A percentile compares a stretch with the other conserved stretches of the same genome.
These are phyloP conservation scores for Trapa bicornis DNA, from an alignment of 345 rosid genomes.

Conservation along the genomic window DNA sequence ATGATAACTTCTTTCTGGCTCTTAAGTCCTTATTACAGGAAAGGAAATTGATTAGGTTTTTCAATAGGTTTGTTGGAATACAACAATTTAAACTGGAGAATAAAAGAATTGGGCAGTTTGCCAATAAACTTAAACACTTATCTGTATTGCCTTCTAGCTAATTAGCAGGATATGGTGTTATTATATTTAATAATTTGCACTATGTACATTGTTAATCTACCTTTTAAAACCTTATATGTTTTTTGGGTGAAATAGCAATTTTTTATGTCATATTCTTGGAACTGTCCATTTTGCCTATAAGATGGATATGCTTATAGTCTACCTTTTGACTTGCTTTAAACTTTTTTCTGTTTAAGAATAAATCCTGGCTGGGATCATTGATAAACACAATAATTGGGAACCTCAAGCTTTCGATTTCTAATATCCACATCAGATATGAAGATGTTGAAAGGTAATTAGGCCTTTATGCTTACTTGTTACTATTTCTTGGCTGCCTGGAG, in stretches of 20 bases:
- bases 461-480: background rate
- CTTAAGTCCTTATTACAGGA: background rate
- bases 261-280: background rate
- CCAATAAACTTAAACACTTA: background rate
- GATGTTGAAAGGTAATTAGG: constrained; percentile 75
- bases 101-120: background rate
- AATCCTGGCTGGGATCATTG: constrained; percentile 92
- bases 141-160: background rate
- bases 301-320: background rate
- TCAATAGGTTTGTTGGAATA: background rate
- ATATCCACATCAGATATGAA: constrained; percentile 95
- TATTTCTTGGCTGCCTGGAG: background rate
- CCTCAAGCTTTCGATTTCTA: constrained; percentile 89
- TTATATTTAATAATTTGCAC: background rate
- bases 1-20: background rate
- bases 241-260: background rate
- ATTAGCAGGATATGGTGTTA: background rate
- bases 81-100: background rate
- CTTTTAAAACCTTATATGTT: background rate
- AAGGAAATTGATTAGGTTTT: background rate
- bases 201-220: background rate
- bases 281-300: background rate
- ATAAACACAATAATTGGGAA: constrained; percentile 89
- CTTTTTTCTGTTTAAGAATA: constrained; percentile 49
- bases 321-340: constrained; percentile 11